Conservation (phyloP, 331 rosid genomes). For the Quercus tomentella region DNA sequence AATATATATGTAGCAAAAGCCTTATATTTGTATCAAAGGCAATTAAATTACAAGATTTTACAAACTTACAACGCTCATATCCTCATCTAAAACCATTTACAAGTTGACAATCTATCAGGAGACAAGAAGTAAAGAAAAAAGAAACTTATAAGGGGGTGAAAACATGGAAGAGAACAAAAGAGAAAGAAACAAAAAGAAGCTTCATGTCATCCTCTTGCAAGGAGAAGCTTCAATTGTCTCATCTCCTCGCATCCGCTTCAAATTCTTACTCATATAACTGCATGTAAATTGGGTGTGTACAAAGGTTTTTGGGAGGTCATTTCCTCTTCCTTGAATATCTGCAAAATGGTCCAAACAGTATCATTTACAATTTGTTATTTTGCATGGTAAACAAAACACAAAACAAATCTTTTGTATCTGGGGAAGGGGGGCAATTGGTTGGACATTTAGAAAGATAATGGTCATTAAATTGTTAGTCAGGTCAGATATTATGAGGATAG, state of each 20-base stretch:
- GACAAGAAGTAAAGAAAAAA: not conserved
- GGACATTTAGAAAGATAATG: not conserved
- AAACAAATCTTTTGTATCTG: not conserved
- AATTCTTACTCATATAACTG: slow-evolving; percentile 32
- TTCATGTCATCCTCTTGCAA: slow-evolving; percentile 50
- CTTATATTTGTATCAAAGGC: not conserved
- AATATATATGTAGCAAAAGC: too few species aligned
- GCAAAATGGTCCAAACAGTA: not conserved
- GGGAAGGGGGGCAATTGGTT: not conserved
- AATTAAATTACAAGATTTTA: not conserved
- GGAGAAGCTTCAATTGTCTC: slow-evolving; percentile 40
- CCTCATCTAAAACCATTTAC: not conserved
- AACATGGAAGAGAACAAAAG: too few species aligned
- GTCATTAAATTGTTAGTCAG: not conserved
- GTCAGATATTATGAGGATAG: not conserved
- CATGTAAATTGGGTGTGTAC: slow-evolving; percentile 34
- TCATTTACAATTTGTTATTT: not conserved
- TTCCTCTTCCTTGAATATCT: slow-evolving; percentile 20
- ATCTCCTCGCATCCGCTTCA: slow-evolving; percentile 53
- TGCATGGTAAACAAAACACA: not conserved
- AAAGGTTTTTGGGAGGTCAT: slow-evolving; percentile 15
- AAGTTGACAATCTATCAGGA: not conserved
- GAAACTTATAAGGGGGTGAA: not conserved
- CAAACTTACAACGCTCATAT: not conserved
- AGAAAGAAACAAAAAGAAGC: not conserved